Evolutionary conservation across 2,329 filamentous ascomycete genomes (phyloP), one percentile per base, ranked within the genome.

Genomic region (Trichophyton benhamiae): DNA sequence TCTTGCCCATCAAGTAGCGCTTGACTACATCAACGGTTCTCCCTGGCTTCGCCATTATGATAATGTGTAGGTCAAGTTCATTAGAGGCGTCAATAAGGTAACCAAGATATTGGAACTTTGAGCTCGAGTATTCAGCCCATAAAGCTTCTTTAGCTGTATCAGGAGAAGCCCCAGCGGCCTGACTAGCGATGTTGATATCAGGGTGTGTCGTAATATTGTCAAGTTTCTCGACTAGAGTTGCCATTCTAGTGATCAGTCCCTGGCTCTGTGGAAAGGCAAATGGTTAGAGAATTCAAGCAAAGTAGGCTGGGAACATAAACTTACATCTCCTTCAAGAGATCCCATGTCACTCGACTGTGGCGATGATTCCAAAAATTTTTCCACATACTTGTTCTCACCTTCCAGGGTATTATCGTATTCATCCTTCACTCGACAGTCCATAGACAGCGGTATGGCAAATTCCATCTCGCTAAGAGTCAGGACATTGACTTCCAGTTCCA

Each of bases 71-170:
- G 57, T 75, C 72, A 58, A 69, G 66, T 3, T 61, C 65, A 22
- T 67, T 69, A 27, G 72, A 70, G 15, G 72, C 63, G 48, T 77
- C 71, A 30, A 77, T 70, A 13, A 78, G 67, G 60, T 75, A 71
- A n/a, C 74, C 73, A 3, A 79, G 68, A 20, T 78, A 72, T 20
- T 73, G 67, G 49, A 78, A 79, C 64, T 79, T 79, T 8, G 76
- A 71, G 57, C 77, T 77, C 6, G 74, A 76, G 63, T 78, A 78
- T 60, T 78, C 76, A 3, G 75, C 76, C 73, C 76, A 78, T 3
- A 72, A 68, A 4, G 76, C 74, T 63, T 77, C 72, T 60, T 74
- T 71, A 52, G 68, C 64, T 5, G 73, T 66, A 41, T 75, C 70
- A 1, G 70, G 65, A 11, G 72, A 67, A 8, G 69, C 66, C 15